Evolutionary conservation across 306 rosid genomes (phyloP).

Genomic region (Quillaja saponaria): DNA sequence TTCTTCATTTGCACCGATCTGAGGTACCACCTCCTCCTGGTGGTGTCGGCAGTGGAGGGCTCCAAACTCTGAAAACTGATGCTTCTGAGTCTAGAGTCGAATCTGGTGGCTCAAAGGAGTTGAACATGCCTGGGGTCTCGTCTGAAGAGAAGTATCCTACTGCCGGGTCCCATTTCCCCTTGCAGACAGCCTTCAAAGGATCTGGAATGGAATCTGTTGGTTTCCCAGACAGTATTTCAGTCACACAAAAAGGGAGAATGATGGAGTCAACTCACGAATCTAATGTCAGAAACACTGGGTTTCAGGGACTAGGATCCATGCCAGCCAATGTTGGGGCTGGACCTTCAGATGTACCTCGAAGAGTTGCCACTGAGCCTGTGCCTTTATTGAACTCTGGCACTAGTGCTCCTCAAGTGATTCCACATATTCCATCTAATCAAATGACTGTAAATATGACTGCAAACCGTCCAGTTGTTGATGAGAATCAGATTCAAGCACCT

Average conservation of each 20-base stretch:
- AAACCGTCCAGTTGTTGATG: conserved; percentile 34
- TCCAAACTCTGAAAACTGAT: conserved; percentile 38
- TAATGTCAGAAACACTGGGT: conserved; percentile 32
- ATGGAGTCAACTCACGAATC: conserved; percentile 31
- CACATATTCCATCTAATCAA: conserved; percentile 35
- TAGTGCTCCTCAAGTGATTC: conserved; percentile 25
- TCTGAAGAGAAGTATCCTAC: conserved; percentile 30
- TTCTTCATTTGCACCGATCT: conserved; percentile 43
- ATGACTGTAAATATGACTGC: conserved; percentile 24
- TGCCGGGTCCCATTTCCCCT: conserved; percentile 33
- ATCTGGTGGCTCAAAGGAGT: conserved; percentile 25
- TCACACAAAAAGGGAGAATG: conserved; percentile 34
- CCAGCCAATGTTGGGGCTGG: conserved; percentile 22
- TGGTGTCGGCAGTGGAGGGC: conserved; percentile 37
- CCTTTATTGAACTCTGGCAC: conserved; percentile 26
- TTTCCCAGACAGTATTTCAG: conserved; percentile 20
- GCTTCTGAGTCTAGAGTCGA: conserved; percentile 30
- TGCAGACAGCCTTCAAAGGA: conserved; percentile 29
- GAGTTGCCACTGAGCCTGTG: conserved; percentile 21
- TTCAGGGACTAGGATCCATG: conserved; percentile 34
- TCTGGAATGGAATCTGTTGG: conserved; percentile 29
- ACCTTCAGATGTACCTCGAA: conserved; percentile 30
- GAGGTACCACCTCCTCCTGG: conserved; percentile 34
- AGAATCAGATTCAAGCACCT: conserved; percentile 40
- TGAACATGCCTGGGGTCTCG: conserved; percentile 36